Evolutionary conservation across 768 basidiomycete genomes (phyloP), one percentile per base, ranked within the genome.

Genomic region (Pleurotus cornucopiae): DNA sequence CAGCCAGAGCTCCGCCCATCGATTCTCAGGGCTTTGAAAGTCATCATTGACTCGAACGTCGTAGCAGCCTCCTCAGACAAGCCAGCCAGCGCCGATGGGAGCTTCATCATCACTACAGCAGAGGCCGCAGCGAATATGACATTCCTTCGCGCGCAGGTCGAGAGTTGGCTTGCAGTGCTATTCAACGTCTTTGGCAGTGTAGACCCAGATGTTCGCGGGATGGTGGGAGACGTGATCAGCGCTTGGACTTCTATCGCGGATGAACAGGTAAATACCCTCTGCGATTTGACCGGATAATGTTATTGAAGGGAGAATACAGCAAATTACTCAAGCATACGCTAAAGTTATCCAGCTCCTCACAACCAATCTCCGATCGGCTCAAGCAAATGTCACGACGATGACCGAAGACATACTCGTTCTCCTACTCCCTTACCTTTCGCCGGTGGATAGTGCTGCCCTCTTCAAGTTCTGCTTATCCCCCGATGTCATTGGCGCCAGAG

Each of bases 161-260:
- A 94, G 67, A 97, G 93, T 64, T 95, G 97, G 89, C 82, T 98
- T 34, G 87, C 93, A 0, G 94, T 98, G 4, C 76, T 97, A 45
- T 94, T 98, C 77, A 99, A 99, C 67, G 88, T 99, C n/a, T 98
- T 96, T 71, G 82, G 89, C 56, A 91, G 82, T 58, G 84, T 90
- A 30, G 82, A 80, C n/a, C 78, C 84, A 49, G 94, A 97, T 59
- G 76, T 71, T 30, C 76, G 89, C 51, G 84, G 85, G 6, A 77
- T 85, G 72, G 85, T 98, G 13, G 92, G 94, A 16, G 93, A 94
- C 54, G 92, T 92, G 44, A 90, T 98, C 63, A 82, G 78, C 12
- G 78, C 80, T n/a, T 99, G 95, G 92, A 78, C 88, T 37, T 80
- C 80, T 5, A 88, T 98, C 58, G 87, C 94, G 34, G 83, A 81